Conservation (phyloP, 345 rosid species). For the Durio zibethinus region DNA sequence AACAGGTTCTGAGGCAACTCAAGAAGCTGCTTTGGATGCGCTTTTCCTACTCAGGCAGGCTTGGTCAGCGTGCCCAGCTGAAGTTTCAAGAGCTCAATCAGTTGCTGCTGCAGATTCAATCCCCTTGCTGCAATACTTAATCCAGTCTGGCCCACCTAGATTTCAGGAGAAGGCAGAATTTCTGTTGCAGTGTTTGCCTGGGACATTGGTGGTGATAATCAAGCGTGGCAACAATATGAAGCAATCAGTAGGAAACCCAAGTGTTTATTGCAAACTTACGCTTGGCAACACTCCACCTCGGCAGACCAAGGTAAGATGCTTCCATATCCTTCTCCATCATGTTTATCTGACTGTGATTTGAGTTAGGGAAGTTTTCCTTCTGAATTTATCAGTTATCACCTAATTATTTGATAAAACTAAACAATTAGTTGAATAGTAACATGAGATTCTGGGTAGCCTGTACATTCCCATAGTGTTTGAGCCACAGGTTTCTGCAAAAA, state of each 20-base stretch:
- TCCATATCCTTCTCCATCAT: neutral
- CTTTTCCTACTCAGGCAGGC: conserved; percentile 98
- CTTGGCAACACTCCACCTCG: conserved; percentile 83
- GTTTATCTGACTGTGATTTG: neutral
- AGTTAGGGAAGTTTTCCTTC: neutral
- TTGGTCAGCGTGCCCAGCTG: conserved; percentile 99
- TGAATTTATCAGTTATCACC: neutral
- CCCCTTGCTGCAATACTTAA: conserved; percentile 88
- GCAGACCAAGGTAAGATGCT: conserved; percentile 67
- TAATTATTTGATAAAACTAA: neutral
- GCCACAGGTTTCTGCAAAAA: neutral
- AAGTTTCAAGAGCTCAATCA: conserved; percentile 92
- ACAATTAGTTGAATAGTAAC: neutral
- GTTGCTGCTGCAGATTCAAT: conserved; percentile 99
- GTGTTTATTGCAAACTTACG: conserved; percentile 91
- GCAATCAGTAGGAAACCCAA: conserved; percentile 97
- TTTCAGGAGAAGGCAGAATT: conserved; percentile 99
- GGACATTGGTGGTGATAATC: conserved; percentile 84
- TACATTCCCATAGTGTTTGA: neutral
- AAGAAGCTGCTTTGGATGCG: conserved; percentile 97
- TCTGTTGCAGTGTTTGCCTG: conserved; percentile 95
- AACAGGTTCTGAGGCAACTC: conserved; percentile 94
- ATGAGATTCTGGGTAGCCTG: neutral
- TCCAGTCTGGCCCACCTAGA: conserved; percentile 99
- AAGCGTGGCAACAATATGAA: conserved; percentile 98